phyloP scores from a whole-genome alignment of 768 basidiomycete species.

The Rhodotorula diobovata region DNA sequence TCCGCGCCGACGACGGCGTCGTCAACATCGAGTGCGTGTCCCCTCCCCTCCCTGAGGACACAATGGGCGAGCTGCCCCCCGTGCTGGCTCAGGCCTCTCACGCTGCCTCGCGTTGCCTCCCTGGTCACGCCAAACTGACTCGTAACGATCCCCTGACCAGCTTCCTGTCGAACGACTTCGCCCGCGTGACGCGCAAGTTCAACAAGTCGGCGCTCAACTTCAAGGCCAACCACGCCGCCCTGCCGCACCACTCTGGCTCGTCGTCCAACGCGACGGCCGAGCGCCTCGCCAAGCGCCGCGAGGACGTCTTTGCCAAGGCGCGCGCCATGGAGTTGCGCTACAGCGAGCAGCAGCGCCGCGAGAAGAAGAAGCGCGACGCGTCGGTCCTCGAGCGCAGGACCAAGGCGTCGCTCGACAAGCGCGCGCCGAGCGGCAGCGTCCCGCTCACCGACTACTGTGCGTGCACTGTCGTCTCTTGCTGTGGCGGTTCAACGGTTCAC shows the following conservation, averaged over 20 bases:
- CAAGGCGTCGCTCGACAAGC: constrained; percentile 8
- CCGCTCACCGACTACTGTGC: constrained; percentile 35
- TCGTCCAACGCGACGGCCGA: constrained; percentile 3
- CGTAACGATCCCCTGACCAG: neutral
- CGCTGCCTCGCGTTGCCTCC: no score
- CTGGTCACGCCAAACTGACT: neutral
- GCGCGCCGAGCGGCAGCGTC: constrained; percentile 18
- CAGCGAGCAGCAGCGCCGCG: neutral
- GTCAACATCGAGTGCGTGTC: constrained; percentile 33
- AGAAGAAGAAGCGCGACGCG: constrained; percentile 1
- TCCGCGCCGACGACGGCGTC: constrained; percentile 18
- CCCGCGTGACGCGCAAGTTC: constrained; percentile 16
- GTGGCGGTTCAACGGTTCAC: neutral
- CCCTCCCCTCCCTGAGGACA: neutral
- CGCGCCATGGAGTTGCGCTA: constrained; percentile 19
- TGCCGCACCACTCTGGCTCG: neutral
- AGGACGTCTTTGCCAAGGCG: constrained; percentile 19
- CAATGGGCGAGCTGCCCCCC: no score
- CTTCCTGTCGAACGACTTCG: constrained; percentile 32
- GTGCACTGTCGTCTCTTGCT: neutral
- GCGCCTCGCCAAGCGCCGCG: constrained; percentile 10
- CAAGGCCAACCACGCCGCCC: constrained; percentile 26
- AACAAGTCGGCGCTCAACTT: constrained; percentile 19
- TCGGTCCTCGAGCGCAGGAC: neutral
- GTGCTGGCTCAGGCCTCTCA: no score